phyloP scores from a whole-genome alignment of 257 asterid species.

The Jacaranda copaia region DNA sequence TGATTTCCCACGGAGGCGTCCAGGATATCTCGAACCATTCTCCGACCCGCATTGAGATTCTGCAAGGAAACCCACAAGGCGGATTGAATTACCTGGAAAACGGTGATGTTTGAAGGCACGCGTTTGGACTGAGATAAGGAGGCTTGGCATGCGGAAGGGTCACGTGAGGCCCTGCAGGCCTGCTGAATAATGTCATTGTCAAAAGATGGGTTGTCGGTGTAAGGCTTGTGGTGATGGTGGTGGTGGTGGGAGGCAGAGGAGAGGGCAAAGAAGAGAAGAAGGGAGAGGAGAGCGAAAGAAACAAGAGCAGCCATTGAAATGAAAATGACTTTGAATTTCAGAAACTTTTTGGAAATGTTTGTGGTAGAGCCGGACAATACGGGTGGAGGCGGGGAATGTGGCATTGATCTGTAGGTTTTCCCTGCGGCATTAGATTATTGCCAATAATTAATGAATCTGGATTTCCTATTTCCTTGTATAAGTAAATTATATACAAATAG shows the following conservation, averaged over 20 bases:
- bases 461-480: too few species aligned
- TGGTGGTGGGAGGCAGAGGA: conserved; percentile 35
- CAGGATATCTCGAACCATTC: conserved; percentile 49
- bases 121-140: conserved; percentile 36
- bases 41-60: conserved; percentile 44
- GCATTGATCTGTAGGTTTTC: conserved; percentile 39
- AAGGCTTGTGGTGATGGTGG: conserved; percentile 9
- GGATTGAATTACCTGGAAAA: conserved; percentile 45
- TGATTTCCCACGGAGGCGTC: conserved; percentile 40
- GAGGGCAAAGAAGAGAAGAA: conserved; percentile 38
- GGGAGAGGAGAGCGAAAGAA: conserved; percentile 33
- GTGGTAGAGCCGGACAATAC: neutral
- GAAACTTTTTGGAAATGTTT: conserved; percentile 7
- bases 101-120: conserved; percentile 44
- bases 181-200: conserved; percentile 13
- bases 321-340: conserved; percentile 20
- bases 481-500: too few species aligned
- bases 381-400: conserved; percentile 29
- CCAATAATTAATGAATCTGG: too few species aligned
- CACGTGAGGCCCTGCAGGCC: conserved; percentile 64
- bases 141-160: conserved; percentile 50
- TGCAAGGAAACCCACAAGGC: conserved; percentile 50
- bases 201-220: neutral
- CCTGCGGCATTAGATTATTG: conserved; percentile 42
- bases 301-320: conserved; percentile 52